phyloP scores from a whole-genome alignment of 768 basidiomycete species.

The Russula dissimulans region DNA sequence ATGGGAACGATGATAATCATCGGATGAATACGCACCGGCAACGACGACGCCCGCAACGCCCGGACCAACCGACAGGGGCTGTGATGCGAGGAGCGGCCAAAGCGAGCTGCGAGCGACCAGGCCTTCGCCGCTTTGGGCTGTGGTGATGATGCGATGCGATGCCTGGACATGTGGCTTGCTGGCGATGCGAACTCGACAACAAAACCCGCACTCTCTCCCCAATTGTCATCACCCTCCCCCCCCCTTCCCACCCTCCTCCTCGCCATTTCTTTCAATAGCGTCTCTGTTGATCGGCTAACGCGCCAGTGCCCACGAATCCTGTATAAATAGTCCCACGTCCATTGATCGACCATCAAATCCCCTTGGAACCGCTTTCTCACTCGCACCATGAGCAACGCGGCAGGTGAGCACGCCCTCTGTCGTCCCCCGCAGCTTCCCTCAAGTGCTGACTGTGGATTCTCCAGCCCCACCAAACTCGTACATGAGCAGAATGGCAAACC shows the following conservation, averaged over 20 bases:
- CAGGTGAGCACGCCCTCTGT: not conserved
- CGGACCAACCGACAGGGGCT: too few relatives aligned
- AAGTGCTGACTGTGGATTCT: constrained; percentile 6
- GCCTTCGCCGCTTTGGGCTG: too few relatives aligned
- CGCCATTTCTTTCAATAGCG: not conserved
- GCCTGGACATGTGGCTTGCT: too few relatives aligned
- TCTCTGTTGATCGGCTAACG: not conserved
- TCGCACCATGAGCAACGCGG: not conserved
- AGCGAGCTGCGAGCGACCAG: too few relatives aligned
- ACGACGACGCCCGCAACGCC: too few relatives aligned
- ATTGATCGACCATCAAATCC: not conserved
- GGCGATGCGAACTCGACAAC: too few relatives aligned
- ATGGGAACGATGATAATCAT: too few relatives aligned
- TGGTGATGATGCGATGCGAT: too few relatives aligned
- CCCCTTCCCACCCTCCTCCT: not conserved
- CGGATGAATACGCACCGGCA: too few relatives aligned
- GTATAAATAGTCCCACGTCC: not conserved
- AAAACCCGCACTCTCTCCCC: too few relatives aligned
- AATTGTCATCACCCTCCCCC: too few relatives aligned
- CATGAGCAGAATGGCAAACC: constrained; percentile 44
- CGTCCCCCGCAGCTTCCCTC: not conserved
- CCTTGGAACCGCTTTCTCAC: not conserved
- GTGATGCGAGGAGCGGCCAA: too few relatives aligned
- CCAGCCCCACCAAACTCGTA: constrained; percentile 49
- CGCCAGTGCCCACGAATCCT: not conserved